Conservation (phyloP, 192 early-diverging fungal species). For the Phycomyces blakesleeanus region DNA sequence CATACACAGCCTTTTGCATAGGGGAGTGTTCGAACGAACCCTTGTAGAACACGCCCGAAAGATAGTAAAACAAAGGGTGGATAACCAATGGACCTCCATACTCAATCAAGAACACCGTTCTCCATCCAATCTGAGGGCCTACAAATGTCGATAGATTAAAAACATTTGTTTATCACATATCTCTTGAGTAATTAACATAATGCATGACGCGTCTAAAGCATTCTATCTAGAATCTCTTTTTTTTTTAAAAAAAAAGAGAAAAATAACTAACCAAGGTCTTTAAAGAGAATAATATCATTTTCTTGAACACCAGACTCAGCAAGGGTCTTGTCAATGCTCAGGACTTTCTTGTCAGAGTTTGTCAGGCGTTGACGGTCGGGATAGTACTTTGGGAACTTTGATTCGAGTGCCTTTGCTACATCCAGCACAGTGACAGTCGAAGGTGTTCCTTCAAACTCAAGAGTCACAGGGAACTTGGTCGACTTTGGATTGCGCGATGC, state of each 20-base stretch:
- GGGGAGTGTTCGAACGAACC: constrained; percentile 59
- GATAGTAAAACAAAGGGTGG: constrained; percentile 83
- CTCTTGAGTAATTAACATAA: no score
- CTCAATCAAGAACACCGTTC: constrained; percentile 89
- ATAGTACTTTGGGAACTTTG: constrained; percentile 59
- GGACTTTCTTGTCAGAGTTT: constrained; percentile 53
- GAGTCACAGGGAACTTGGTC: constrained; percentile 47
- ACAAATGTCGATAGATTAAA: neutral
- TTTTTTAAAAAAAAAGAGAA: no score
- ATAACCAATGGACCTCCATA: constrained; percentile 87
- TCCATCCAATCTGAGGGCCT: constrained; percentile 92
- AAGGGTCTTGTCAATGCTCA: constrained; percentile 52
- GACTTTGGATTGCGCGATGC: constrained; percentile 42
- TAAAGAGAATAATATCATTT: constrained; percentile 59
- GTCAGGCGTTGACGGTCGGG: constrained; percentile 85
- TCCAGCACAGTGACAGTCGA: constrained; percentile 61
- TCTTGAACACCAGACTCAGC: constrained; percentile 62
- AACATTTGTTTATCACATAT: neutral
- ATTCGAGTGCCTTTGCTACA: constrained; percentile 63
- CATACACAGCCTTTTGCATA: constrained; percentile 67
- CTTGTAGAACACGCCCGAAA: constrained; percentile 67
- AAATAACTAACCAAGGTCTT: constrained; percentile 63
- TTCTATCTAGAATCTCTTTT: no score
- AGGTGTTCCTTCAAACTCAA: constrained; percentile 53
- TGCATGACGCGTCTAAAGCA: neutral